Percentiles rank a stretch among this genome's conserved stretches.
Evolutionary conservation across 1,284 basidiomycete species (phyloP).

Genomic region (Puccinia hordei): DNA sequence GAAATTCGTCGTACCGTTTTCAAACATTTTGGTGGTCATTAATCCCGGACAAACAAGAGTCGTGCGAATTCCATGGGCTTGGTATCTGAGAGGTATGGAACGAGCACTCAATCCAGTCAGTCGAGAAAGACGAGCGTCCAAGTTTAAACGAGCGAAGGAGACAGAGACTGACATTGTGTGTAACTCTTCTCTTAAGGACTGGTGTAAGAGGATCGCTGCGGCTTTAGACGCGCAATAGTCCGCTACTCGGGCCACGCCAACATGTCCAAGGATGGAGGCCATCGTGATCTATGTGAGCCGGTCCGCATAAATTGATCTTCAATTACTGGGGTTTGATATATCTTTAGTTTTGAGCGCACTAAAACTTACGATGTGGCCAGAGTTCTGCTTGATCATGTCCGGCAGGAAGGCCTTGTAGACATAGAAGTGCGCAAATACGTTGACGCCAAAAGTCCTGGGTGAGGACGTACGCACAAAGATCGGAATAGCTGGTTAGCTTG

Average conservation of each 20-base stretch:
- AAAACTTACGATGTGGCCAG: slow-evolving; percentile 74
- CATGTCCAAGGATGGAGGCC: slow-evolving; percentile 52
- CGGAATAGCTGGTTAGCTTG: slow-evolving; percentile 20
- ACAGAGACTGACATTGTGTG: slow-evolving; percentile 9
- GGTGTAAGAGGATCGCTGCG: slow-evolving; percentile 73
- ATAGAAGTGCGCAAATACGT: slow-evolving; percentile 86
- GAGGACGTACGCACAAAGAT: neutral
- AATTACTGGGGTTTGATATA: neutral
- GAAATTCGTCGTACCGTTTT: slow-evolving; percentile 55
- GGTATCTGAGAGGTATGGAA: slow-evolving; percentile 65
- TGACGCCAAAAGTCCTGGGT: slow-evolving; percentile 81
- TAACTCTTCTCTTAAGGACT: slow-evolving; percentile 79
- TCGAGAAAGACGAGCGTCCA: neutral
- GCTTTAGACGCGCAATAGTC: slow-evolving; percentile 89
- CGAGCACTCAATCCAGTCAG: neutral
- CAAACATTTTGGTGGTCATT: slow-evolving; percentile 74
- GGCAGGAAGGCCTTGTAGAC: slow-evolving; percentile 90
- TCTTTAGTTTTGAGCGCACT: neutral
- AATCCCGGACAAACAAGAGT: slow-evolving; percentile 78
- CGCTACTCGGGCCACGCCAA: slow-evolving; percentile 62
- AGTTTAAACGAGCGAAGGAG: neutral
- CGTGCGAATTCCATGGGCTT: slow-evolving; percentile 73
- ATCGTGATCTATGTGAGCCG: slow-evolving; percentile 68
- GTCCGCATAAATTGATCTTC: neutral
- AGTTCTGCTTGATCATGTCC: slow-evolving; percentile 73